Percentiles rank a stretch among this genome's conserved stretches.
These are phyloP conservation scores for Cercospora zeina DNA, from an alignment of 2,329 filamentous ascomycete species.

Conservation along the genomic window DNA sequence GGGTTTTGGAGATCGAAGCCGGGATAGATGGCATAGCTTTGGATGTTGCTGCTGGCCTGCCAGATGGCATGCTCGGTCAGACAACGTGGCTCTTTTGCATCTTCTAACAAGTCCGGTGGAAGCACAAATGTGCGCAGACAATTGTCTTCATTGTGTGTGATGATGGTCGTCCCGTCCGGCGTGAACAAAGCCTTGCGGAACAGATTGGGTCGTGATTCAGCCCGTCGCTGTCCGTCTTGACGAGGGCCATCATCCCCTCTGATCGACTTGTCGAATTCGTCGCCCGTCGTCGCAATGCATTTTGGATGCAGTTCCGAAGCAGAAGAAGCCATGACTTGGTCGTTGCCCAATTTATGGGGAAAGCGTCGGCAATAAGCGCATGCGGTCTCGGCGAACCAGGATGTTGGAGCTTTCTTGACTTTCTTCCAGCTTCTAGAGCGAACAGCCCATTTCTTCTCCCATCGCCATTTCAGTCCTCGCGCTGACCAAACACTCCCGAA, in stretches of 20 bases:
- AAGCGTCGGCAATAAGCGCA: constrained; percentile 9
- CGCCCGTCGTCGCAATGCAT: constrained; percentile 34
- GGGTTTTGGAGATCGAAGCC: constrained; percentile 55
- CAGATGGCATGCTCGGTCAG: constrained; percentile 52
- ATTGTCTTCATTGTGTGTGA: constrained; percentile 56
- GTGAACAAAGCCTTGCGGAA: constrained; percentile 52
- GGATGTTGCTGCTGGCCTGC: constrained; percentile 50
- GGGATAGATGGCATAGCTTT: constrained; percentile 57
- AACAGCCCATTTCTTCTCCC: constrained; percentile 7
- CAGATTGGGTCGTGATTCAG: constrained; percentile 36
- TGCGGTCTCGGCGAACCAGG: constrained; percentile 13
- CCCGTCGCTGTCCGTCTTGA: neutral
- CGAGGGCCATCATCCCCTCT: neutral
- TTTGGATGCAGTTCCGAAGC: constrained; percentile 14
- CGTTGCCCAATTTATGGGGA: neutral
- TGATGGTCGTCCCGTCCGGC: constrained; percentile 58
- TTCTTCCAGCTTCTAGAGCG: constrained; percentile 15
- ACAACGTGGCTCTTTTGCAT: constrained; percentile 37
- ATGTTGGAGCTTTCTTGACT: constrained; percentile 14
- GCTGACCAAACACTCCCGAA: constrained; percentile 26
- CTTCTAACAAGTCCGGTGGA: constrained; percentile 53
- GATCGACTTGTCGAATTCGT: constrained; percentile 20
- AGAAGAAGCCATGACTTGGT: constrained; percentile 12
- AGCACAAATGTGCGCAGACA: constrained; percentile 57
- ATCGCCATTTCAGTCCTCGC: constrained; percentile 12